Evolutionary conservation across 2,329 filamentous ascomycete species (phyloP), one percentile per base, ranked within the genome.

Genomic region (Leptographium radiaticola): DNA sequence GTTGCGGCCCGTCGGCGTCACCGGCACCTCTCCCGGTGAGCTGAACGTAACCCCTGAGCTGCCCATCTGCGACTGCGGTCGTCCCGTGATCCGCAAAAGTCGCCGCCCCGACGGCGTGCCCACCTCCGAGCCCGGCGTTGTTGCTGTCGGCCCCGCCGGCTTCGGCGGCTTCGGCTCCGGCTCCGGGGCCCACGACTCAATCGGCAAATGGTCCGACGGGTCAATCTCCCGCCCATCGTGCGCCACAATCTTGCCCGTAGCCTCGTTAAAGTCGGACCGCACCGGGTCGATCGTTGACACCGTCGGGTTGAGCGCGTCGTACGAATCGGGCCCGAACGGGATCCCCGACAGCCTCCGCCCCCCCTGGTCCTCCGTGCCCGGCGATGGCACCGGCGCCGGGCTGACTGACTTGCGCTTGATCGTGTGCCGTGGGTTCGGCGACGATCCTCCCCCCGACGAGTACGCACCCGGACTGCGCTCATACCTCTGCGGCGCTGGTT

Each of bases 151-250:
- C 12, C 31, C 45, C 10, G 44, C 1, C 30, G 70, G 69, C 47
- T 67, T 67, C 9, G 63, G 60, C n/a, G 70, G 71, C 63, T 83
- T 84, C 25, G 76, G 75, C 60, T 87, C 83, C 0, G 86, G 86
- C 62, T 89, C 86, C 0, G 86, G 85, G 2, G 86, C 86, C 85
- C 85, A 89, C 1, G 80, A 80, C 53, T 87, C 81, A 64, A 88
- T 79, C 0, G 87, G 87, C 15, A 90, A 73, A 63, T 90, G 86
- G 65, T 91, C 87, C 0, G 85, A 88, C 1, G 87, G 87, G 62
- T 91, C 87, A 53, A 91, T 77, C 61, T 89, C 84, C 53, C 84
- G 76, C 8, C 87, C 87, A 63, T 89, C 85, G 58, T 86, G 76
- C 1, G 81, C 85, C 52, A 89, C 81, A 57, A 90, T 88, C 62